Conservation (phyloP, 1,284 basidiomycete species). For the Schizopora paradoxa region DNA sequence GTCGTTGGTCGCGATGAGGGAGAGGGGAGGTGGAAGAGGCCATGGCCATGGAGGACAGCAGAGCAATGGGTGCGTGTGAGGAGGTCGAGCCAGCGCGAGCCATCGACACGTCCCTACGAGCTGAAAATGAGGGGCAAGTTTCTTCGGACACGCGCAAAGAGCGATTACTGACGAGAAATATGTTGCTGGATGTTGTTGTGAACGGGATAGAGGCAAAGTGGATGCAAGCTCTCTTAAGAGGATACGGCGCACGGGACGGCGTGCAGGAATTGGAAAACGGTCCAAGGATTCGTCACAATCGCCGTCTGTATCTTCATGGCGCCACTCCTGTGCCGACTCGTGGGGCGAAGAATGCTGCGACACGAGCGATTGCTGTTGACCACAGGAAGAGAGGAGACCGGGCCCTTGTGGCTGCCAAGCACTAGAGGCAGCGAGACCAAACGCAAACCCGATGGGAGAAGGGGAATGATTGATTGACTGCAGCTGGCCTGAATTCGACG, state of each 20-base stretch:
- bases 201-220: no score
- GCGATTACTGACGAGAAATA: no score
- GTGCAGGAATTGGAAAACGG: conserved; percentile 73
- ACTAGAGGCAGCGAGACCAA: conserved; percentile 46
- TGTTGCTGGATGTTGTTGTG: no score
- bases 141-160: no score
- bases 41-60: no score
- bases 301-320: conserved; percentile 57
- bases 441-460: conserved; percentile 66
- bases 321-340: conserved; percentile 50
- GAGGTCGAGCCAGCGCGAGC: no score
- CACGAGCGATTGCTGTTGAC: conserved; percentile 43
- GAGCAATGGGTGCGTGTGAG: no score
- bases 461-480: conserved; percentile 59
- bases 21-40: no score
- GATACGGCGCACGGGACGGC: conserved; percentile 48
- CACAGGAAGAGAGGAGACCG: conserved; percentile 33
- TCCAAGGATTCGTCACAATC: conserved; percentile 69
- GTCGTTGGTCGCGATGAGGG: no score
- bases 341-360: conserved; percentile 35
- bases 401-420: conserved; percentile 32
- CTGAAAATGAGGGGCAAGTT: no score
- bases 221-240: no score
- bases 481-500: conserved; percentile 52
- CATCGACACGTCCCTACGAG: no score